These are phyloP conservation scores for Agastache rugosa DNA, from an alignment of 257 asterid species.

Conservation along the genomic window DNA sequence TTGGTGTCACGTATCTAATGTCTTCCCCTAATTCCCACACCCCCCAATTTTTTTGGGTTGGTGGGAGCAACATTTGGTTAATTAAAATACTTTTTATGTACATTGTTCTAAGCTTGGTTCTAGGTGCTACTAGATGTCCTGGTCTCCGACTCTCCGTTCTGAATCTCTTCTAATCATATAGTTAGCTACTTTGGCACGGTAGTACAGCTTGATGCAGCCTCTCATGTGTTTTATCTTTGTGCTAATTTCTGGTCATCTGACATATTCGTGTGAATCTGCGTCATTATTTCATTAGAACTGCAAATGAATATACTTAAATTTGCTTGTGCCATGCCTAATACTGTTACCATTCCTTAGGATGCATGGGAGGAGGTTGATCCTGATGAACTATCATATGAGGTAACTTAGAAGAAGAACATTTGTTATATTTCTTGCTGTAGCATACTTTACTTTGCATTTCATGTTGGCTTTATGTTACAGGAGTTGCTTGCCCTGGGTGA, in stretches of 20 bases:
- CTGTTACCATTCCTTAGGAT: conserved; percentile 15
- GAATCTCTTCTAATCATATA: not conserved
- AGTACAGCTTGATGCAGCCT: not conserved
- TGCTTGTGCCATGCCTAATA: conserved; percentile 14
- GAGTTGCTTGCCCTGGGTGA: conserved; percentile 35
- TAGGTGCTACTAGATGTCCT: not conserved
- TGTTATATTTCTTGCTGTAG: not conserved
- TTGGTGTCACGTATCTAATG: not conserved
- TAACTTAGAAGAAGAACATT: not conserved
- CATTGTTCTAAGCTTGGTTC: not conserved
- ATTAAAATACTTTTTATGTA: not conserved
- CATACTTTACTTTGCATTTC: conserved; percentile 14
- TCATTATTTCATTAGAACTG: not conserved
- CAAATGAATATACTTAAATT: not conserved
- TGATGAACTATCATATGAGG: conserved; percentile 32
- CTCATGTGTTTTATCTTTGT: not conserved
- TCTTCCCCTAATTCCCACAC: not conserved
- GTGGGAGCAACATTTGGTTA: no score
- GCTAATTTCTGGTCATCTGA: not conserved
- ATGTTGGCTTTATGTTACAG: conserved; percentile 4
- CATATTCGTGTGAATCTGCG: conserved; percentile 5
- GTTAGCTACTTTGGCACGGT: not conserved
- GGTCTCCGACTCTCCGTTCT: not conserved
- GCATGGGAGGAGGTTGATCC: conserved; percentile 34
- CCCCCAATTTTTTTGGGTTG: no score